Evolutionary conservation across 441 rosid species (phyloP).

Genomic region (Hura crepitans): DNA sequence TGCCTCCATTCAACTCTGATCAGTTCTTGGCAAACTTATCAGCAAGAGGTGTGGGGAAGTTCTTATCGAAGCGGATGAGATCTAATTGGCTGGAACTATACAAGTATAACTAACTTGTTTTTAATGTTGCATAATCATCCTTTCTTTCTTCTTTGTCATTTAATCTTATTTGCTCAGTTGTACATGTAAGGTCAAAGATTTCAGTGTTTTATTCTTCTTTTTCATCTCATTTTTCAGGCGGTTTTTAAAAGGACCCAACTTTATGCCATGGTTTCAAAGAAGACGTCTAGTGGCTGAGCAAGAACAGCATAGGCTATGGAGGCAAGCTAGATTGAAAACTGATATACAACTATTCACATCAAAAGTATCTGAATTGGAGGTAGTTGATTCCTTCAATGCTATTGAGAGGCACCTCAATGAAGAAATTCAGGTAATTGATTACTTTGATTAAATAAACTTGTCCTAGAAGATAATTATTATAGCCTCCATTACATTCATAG

Average conservation of each 20-base stretch:
- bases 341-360: conserved; percentile 59
- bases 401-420: conserved; percentile 75
- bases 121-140: background rate
- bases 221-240: conserved; percentile 56
- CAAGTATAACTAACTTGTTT: conserved; percentile 45
- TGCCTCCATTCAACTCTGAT: conserved; percentile 54
- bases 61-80: conserved; percentile 87
- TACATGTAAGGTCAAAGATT: background rate
- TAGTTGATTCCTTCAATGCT: conserved; percentile 84
- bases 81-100: conserved; percentile 95
- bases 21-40: conserved; percentile 75
- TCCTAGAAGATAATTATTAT: background rate
- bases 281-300: conserved; percentile 73
- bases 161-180: conserved; percentile 4
- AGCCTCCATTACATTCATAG: no score
- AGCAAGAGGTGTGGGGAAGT: conserved; percentile 91
- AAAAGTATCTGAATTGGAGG: conserved; percentile 79
- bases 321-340: conserved; percentile 74
- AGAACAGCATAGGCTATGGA: conserved; percentile 86
- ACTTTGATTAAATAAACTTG: conserved; percentile 1
- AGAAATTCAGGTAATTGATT: conserved; percentile 60
- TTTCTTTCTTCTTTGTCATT: conserved; percentile 7
- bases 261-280: conserved; percentile 92
- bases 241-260: conserved; percentile 85
- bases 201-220: conserved; percentile 15